These are phyloP conservation scores for Didymella pinodella DNA, from an alignment of 2,329 filamentous ascomycete species.

Conservation along the genomic window DNA sequence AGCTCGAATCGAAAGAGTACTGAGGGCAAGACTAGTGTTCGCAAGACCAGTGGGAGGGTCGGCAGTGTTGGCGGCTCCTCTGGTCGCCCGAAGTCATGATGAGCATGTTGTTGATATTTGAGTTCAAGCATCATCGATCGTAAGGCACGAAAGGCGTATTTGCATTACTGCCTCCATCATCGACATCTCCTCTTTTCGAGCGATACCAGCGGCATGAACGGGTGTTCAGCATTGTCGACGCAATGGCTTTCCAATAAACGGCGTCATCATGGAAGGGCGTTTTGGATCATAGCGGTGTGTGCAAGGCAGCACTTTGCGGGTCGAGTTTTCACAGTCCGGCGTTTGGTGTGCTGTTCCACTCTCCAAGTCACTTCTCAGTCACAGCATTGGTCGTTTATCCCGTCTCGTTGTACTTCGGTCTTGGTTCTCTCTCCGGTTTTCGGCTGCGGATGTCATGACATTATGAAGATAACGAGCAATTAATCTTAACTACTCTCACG, in stretches of 20 bases:
- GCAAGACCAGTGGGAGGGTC: slow-evolving; percentile 61
- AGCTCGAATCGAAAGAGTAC: slow-evolving; percentile 57
- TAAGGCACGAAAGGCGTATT: slow-evolving; percentile 37
- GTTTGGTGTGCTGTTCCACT: slow-evolving; percentile 28
- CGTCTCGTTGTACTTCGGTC: slow-evolving; percentile 30
- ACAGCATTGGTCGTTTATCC: slow-evolving; percentile 19
- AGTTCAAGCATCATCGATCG: slow-evolving; percentile 25
- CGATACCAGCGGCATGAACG: slow-evolving; percentile 22
- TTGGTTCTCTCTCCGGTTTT: slow-evolving; percentile 31
- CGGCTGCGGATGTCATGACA: slow-evolving; percentile 35
- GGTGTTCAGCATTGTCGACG: slow-evolving; percentile 26
- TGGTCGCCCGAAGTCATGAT: slow-evolving; percentile 42
- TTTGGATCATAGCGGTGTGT: slow-evolving; percentile 28
- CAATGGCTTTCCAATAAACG: slow-evolving; percentile 26
- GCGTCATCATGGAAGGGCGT: slow-evolving; percentile 37
- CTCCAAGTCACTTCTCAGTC: slow-evolving; percentile 25
- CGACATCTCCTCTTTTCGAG: slow-evolving; percentile 21
- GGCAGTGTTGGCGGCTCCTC: slow-evolving; percentile 54
- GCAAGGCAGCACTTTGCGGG: slow-evolving; percentile 25
- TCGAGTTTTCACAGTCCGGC: slow-evolving; percentile 27
- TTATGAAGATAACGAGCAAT: slow-evolving; percentile 38
- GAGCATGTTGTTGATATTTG: slow-evolving; percentile 22
- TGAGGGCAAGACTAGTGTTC: slow-evolving; percentile 58
- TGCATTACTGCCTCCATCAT: slow-evolving; percentile 24
- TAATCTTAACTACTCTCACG: slow-evolving; percentile 28